Evolutionary conservation across 305 asterid species (phyloP).

Genomic region (Petunia hybrid): DNA sequence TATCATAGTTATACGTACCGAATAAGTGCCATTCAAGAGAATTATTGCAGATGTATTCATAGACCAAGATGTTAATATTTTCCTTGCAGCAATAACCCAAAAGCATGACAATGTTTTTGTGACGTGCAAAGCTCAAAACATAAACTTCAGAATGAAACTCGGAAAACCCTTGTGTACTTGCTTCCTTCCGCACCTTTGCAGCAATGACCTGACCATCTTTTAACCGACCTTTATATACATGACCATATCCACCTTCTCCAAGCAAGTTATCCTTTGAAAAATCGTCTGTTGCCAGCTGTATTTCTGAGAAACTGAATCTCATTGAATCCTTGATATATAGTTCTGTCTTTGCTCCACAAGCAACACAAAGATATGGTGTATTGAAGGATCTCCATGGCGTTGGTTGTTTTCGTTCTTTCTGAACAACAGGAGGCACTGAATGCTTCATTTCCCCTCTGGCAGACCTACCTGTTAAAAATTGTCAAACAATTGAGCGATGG

Average conservation of each 20-base stretch:
- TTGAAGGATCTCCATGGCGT: constrained; percentile 39
- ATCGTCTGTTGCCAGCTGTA: constrained; percentile 63
- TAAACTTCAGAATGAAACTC: constrained; percentile 74
- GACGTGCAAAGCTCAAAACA: constrained; percentile 76
- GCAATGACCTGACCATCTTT: constrained; percentile 76
- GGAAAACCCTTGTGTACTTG: constrained; percentile 69
- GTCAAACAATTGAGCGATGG: neutral
- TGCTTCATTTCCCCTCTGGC: constrained; percentile 39
- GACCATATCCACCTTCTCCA: constrained; percentile 87
- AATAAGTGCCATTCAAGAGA: constrained; percentile 86
- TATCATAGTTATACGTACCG: constrained; percentile 50
- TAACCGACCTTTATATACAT: constrained; percentile 71
- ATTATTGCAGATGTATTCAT: constrained; percentile 77
- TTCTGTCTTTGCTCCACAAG: constrained; percentile 55
- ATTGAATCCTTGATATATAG: constrained; percentile 47
- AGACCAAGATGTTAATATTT: constrained; percentile 70
- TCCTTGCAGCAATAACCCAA: constrained; percentile 87
- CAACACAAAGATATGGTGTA: constrained; percentile 60
- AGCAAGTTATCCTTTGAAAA: constrained; percentile 65
- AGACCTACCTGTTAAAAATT: constrained; percentile 37
- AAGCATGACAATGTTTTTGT: constrained; percentile 84
- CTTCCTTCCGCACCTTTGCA: constrained; percentile 80
- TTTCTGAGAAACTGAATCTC: constrained; percentile 61
- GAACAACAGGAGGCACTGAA: constrained; percentile 37
- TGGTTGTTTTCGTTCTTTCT: constrained; percentile 40